Evolutionary conservation across 2,329 filamentous ascomycete species (phyloP), one percentile per base, ranked within the genome.

Genomic region (Pyrenochaeta sp.): DNA sequence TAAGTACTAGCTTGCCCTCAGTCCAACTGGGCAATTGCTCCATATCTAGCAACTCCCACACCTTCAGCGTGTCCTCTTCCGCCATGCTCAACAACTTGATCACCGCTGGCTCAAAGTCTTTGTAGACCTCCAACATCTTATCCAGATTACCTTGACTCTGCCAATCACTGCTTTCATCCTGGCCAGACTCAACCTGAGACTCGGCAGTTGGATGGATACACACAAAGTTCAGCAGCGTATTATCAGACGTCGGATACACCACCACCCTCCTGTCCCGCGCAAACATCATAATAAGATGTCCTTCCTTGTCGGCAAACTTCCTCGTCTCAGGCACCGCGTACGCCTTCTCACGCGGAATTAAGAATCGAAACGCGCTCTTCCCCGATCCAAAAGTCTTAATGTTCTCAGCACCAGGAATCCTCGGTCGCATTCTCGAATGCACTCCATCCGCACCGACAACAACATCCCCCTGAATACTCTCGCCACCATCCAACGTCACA

Each of bases 311-410:
- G 0, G 65, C 72, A 30, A 75, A 69, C 10, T 68, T 67, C 7
- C 36, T 72, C 28, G 64, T 75, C 47, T 58, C 72, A 18, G 57
- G 77, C 58, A 71, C 74, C 28, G 58, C 68, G 5, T 72, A 44
- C 0, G 72, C 70, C 3, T 68, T 71, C 10, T 81, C 74, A 1
- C 74, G 72, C 0, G 74, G 68, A 0, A 85, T 72, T 4, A 83
- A 60, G 62, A 83, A 85, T 6, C 82, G 74, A 58, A 82, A 85
- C 1, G 81, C 81, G 29, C 76, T 80, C 58, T 82, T 82, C 3
- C 81, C 81, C 3, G 75, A 77, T 2, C 72, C 69, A 28, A 73
- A 75, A 0, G 75, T 68, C 22, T 70, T 67, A 13, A 73, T 52
- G 4, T 66, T 58, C 22, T 47, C 54, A 28, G 51, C 72, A 8